These are phyloP conservation scores for Metrosideros polymorpha DNA, from an alignment of 441 rosid species.

Conservation along the genomic window DNA sequence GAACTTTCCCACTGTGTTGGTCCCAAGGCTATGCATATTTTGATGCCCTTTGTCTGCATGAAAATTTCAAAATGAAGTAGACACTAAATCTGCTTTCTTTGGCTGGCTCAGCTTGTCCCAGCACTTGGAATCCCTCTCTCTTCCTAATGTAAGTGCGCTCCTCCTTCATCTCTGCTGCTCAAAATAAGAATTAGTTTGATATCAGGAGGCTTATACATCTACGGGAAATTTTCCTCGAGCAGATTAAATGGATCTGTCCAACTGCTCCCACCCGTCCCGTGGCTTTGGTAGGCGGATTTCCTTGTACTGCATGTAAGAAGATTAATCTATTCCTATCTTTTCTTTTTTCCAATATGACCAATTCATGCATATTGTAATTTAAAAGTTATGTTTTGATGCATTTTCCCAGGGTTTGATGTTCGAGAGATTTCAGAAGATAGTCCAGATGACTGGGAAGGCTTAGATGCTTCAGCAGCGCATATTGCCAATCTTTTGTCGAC, in stretches of 20 bases:
- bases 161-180: background rate
- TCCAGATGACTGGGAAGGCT: slow-evolving; percentile 74
- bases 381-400: slow-evolving; percentile 1
- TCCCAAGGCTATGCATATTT: background rate
- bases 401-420: slow-evolving; percentile 77
- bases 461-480: slow-evolving; percentile 91
- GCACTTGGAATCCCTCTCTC: slow-evolving; percentile 77
- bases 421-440: slow-evolving; percentile 72
- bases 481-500: slow-evolving; percentile 75
- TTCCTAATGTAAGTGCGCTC: slow-evolving; percentile 73
- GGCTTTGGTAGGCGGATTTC: slow-evolving; percentile 77
- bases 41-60: background rate
- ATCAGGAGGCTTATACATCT: background rate
- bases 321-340: background rate
- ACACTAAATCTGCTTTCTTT: slow-evolving; percentile 25
- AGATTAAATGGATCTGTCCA: slow-evolving; percentile 99
- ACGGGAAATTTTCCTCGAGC: background rate
- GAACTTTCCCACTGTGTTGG: background rate
- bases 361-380: background rate
- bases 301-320: slow-evolving; percentile 82
- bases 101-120: slow-evolving; percentile 72
- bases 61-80: background rate
- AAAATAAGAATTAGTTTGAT: background rate
- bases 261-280: slow-evolving; percentile 90
- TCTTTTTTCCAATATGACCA: background rate